Base-by-base conservation (phyloP, 2,329 filamentous ascomycete species). In the Fusarium keratoplasticum region DNA sequence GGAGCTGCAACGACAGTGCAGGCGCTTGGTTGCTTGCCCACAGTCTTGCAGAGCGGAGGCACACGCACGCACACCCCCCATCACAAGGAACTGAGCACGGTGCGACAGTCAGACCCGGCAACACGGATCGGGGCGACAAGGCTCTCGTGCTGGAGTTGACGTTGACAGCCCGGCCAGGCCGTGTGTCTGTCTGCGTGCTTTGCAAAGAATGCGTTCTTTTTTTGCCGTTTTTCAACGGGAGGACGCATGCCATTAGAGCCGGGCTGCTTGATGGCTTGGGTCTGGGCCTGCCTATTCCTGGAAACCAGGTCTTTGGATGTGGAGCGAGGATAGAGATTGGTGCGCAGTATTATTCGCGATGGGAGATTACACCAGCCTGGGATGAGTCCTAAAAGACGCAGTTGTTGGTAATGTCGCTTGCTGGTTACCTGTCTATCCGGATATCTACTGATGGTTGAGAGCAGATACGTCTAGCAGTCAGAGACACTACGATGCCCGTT, bases 21-120 rank as follows among this genome's bases (percentile, higher is more conserved):
- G 70, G 68, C 60, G 70, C 66, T 70, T 73, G 66, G 60, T 63
- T 62, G 65, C 64, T 74, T 44, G 47, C 27, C 25, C 25, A 1
- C 25, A 29, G 22, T 52, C 47, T 52, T 14, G 47, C 47, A 52
- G 27, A 52, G 47, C 47, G 47, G 47, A 52, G 47, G 27, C 47
- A 31, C 47, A 31, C 33, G 52, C 61, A 55, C 20, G 25, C 57
- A 62, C 65, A 67, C 63, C 68, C 62, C 75, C 68, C 64, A 67
- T 71, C 71, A 74, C 69, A 76, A 44, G 64, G 64, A 69, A 69
- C 62, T 64, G 58, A 73, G 69, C 76, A 78, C 74, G 72, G 74
- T 78, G 76, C 73, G 71, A 78, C 76, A 76, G 38, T 61, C 66
- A 77, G 76, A 77, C 76, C 76, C 76, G 67, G 64, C 73, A 67